These are phyloP conservation scores for Nemophila menziesii DNA, from an alignment of 257 asterid genomes.

Conservation along the genomic window DNA sequence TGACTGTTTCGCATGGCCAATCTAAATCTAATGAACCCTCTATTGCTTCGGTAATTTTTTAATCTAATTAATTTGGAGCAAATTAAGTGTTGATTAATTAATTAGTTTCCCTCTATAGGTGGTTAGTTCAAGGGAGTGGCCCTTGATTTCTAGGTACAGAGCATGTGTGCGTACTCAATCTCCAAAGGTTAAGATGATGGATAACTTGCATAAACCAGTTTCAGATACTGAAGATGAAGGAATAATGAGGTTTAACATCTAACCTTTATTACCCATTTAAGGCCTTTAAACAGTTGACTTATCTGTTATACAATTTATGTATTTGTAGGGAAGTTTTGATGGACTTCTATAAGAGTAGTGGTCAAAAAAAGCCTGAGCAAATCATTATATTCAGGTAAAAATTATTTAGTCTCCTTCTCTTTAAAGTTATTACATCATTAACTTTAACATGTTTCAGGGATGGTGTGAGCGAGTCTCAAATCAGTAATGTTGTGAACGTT, in stretches of 20 bases:
- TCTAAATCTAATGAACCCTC: slow-evolving; percentile 27
- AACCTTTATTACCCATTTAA: background rate
- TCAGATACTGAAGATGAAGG: slow-evolving; percentile 32
- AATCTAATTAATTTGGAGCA: background rate
- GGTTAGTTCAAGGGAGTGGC: slow-evolving; percentile 48
- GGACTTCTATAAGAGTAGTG: slow-evolving; percentile 33
- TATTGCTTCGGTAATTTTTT: slow-evolving; percentile 35
- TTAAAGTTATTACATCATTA: too few species aligned
- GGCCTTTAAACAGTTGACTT: background rate
- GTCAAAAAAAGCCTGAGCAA: slow-evolving; percentile 30
- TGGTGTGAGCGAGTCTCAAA: too few species aligned
- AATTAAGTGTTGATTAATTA: too few species aligned
- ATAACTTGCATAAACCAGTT: slow-evolving; percentile 32
- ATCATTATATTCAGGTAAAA: too few species aligned
- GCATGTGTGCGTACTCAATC: too few species aligned
- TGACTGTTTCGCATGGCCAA: slow-evolving; percentile 21
- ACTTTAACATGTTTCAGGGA: too few species aligned
- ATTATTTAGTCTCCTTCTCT: too few species aligned
- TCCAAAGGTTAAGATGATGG: slow-evolving; percentile 26
- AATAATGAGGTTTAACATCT: slow-evolving; percentile 21
- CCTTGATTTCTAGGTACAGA: slow-evolving; percentile 36
- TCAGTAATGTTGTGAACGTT: too few species aligned
- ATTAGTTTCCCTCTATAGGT: slow-evolving; percentile 19
- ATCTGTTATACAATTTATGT: background rate
- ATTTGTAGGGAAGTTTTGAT: slow-evolving; percentile 33